Evolutionary conservation across 345 rosid genomes (phyloP).

Genomic region (Reutealis trisperma): DNA sequence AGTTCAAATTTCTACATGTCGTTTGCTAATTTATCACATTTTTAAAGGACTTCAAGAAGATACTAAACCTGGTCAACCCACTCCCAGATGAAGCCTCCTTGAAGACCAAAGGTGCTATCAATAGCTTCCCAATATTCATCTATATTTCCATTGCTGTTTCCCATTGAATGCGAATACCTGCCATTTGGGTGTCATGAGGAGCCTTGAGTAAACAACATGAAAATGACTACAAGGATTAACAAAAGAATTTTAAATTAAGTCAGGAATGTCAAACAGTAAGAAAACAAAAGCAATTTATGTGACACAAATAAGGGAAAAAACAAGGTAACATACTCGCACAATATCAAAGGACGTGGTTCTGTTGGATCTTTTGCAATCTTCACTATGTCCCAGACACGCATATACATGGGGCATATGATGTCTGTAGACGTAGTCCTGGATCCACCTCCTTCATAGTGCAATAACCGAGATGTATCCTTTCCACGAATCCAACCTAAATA

Average conservation of each 20-base stretch:
- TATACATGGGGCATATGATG: slow-evolving; percentile 95
- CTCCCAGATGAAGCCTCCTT: slow-evolving; percentile 99
- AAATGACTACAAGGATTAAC: slow-evolving; percentile 11
- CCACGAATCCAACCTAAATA: slow-evolving; percentile 84
- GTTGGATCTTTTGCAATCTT: slow-evolving; percentile 86
- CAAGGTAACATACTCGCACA: slow-evolving; percentile 85
- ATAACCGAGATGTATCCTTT: slow-evolving; percentile 71
- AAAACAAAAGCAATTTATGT: slow-evolving; percentile 17
- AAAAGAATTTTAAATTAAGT: neutral
- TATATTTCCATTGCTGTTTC: slow-evolving; percentile 91
- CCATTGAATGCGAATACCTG: slow-evolving; percentile 99
- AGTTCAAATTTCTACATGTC: slow-evolving; percentile 1
- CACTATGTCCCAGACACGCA: slow-evolving; percentile 97
- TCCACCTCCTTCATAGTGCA: slow-evolving; percentile 99
- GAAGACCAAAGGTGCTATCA: slow-evolving; percentile 90
- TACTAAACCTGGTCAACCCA: slow-evolving; percentile 92
- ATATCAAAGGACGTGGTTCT: slow-evolving; percentile 88
- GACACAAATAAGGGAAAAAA: slow-evolving; percentile 11
- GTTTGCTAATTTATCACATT: neutral
- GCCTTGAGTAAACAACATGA: slow-evolving; percentile 21
- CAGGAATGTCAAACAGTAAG: neutral
- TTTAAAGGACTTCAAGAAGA: slow-evolving; percentile 10
- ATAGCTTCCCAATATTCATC: slow-evolving; percentile 93
- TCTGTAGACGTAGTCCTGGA: slow-evolving; percentile 91
- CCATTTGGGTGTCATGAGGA: slow-evolving; percentile 26